Percentiles rank a stretch among this genome's conserved stretches.
These are phyloP conservation scores for Collybiopsis luxurians DNA, from an alignment of 768 basidiomycete species.

Conservation along the genomic window DNA sequence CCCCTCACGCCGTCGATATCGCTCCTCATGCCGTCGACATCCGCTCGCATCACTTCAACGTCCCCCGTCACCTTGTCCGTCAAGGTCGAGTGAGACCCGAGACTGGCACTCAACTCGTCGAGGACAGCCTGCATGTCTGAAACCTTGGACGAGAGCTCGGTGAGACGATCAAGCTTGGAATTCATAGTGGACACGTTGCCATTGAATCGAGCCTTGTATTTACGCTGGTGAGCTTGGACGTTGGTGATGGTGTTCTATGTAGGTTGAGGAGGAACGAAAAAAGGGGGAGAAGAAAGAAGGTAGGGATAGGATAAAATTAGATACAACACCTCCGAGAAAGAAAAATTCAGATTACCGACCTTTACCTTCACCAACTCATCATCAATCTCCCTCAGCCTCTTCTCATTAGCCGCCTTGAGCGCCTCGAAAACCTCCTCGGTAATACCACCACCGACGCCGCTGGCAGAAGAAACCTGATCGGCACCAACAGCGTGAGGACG, in stretches of 20 bases:
- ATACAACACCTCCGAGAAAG: background rate
- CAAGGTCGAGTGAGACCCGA: background rate
- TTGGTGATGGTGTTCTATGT: conserved; percentile 7
- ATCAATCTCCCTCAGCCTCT: background rate
- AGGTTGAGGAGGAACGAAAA: background rate
- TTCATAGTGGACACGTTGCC: conserved; percentile 15
- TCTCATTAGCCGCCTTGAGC: background rate
- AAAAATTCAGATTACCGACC: background rate
- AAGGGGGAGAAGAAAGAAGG: background rate
- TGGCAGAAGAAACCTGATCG: background rate
- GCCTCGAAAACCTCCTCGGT: background rate
- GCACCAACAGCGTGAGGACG: background rate
- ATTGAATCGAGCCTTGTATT: conserved; percentile 11
- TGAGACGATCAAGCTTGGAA: conserved; percentile 14
- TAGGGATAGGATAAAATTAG: background rate
- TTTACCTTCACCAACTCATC: background rate
- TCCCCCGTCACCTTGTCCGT: background rate
- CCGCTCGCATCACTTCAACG: background rate
- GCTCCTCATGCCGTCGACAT: background rate
- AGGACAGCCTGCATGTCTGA: background rate
- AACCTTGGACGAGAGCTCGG: conserved; percentile 10
- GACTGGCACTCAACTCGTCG: background rate
- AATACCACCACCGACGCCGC: background rate
- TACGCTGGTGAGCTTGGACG: conserved; percentile 10
- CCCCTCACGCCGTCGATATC: background rate